Percentiles rank a stretch among this genome's conserved stretches.
phyloP scores from a whole-genome alignment of 2,329 filamentous ascomycete species.

The Ophiocordyceps robertsii region DNA sequence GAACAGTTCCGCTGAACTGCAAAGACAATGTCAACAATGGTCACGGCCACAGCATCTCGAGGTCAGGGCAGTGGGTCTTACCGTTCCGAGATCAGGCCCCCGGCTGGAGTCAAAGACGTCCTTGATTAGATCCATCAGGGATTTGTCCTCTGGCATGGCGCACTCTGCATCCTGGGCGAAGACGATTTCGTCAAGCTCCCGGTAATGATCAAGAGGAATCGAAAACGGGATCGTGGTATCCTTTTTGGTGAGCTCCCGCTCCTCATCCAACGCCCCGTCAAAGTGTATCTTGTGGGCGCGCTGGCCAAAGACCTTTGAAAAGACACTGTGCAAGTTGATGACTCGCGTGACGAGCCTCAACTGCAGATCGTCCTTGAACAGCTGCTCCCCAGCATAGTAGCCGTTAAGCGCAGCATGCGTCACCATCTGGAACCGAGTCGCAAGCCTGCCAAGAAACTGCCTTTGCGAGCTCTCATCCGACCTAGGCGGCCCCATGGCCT shows the following conservation, averaged over 20 bases:
- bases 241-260: neutral
- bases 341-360: slow-evolving; percentile 25
- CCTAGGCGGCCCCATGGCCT: slow-evolving; percentile 17
- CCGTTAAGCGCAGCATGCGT: slow-evolving; percentile 19
- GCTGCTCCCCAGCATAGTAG: slow-evolving; percentile 16
- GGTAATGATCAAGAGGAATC: neutral
- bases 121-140: slow-evolving; percentile 12
- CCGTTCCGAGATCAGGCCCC: slow-evolving; percentile 3
- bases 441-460: slow-evolving; percentile 19
- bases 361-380: slow-evolving; percentile 12
- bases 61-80: neutral
- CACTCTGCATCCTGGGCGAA: neutral
- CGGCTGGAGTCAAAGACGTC: slow-evolving; percentile 1
- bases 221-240: neutral
- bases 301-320: slow-evolving; percentile 14
- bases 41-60: neutral
- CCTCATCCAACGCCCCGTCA: neutral
- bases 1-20: slow-evolving; percentile 23
- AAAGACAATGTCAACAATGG: neutral
- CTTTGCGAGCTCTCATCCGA: slow-evolving; percentile 16
- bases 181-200: slow-evolving; percentile 3
- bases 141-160: neutral
- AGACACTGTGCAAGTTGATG: slow-evolving; percentile 21
- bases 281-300: slow-evolving; percentile 9
- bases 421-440: slow-evolving; percentile 14